phyloP scores from a whole-genome alignment of 1,284 basidiomycete genomes.

The Heterobasidion occidentale region DNA sequence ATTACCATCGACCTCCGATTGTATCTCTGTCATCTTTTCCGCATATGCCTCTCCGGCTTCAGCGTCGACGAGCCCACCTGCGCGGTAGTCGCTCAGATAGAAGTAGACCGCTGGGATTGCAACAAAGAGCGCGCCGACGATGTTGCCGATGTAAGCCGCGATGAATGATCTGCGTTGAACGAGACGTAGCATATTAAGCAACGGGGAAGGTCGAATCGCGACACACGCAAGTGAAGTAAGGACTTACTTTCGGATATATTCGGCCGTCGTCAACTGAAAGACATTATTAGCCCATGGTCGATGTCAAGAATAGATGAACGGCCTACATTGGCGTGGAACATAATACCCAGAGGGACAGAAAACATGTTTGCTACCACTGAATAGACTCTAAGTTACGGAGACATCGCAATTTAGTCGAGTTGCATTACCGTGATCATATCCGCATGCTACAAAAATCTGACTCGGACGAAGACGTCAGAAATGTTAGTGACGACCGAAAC shows the following conservation, averaged over 20 bases:
- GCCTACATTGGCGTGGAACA: slow-evolving; percentile 58
- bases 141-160: slow-evolving; percentile 62
- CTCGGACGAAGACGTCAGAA: background rate
- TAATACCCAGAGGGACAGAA: slow-evolving; percentile 63
- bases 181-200: background rate
- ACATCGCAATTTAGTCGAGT: background rate
- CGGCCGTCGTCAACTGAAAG: slow-evolving; percentile 40
- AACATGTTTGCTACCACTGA: slow-evolving; percentile 70
- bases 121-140: slow-evolving; percentile 58
- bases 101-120: slow-evolving; percentile 55
- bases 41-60: slow-evolving; percentile 19
- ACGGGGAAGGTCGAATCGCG: background rate
- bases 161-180: slow-evolving; percentile 45
- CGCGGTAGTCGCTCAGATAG: slow-evolving; percentile 45
- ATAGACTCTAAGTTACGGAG: background rate
- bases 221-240: background rate
- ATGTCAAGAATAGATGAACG: no score
- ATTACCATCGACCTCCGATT: background rate
- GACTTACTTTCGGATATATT: slow-evolving; percentile 64
- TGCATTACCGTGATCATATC: slow-evolving; percentile 61
- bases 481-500: background rate
- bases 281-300: no score
- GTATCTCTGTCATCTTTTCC: background rate
- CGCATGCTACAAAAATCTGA: slow-evolving; percentile 64
- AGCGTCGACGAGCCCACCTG: slow-evolving; percentile 26